Evolutionary conservation across 345 rosid species (phyloP), one percentile per base, ranked within the genome.

Genomic region (Aethionema arabicum): DNA sequence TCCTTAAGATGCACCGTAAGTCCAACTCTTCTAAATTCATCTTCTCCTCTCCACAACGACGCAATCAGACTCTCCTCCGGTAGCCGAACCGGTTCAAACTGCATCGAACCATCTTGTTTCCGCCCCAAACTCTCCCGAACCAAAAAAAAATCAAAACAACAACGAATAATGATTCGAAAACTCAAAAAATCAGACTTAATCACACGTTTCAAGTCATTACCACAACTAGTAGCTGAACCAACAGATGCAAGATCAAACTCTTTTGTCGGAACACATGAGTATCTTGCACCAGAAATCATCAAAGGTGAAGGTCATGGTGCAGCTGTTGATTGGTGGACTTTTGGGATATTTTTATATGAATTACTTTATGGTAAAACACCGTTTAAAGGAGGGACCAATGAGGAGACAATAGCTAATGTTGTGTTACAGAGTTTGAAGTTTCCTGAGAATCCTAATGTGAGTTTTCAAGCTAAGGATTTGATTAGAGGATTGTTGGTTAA

Each of bases 291-390:
- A 0, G 98, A 91, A 76, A 91, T 91, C 59, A 89, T 92, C 42
- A 92, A 89, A 81, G 98, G 98, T 10, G 92, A 92, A 75, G 98
- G 96, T 41, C 98, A 92, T 12, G 98, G 98, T 12, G 98, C 98
- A 11, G 96, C 98, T 8, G 98, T 92, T 16, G 98, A 92, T 64
- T 92, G 98, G 98, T 92, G 98, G 98, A 92, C 96, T 12, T 87
- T 87, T 52, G 98, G 98, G 32, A 65, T 92, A 53, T 85, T 92
- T 65, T 88, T 92, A 8, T 89, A 82, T 21, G 98, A 89, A 77
- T 75, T 92, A 8, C 78, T 92, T 14, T 89, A 89, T 5, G 96
- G 98, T 11, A 81, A 60, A 73, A 89, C 98, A 2, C 96, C 98
- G 4, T 92, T 92, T 50, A 92, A 83, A 74, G 98, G 98, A 15